Evolutionary conservation across 352 stramenopile genomes (phyloP).

Genomic region (Globisporangium acanthophoron): DNA sequence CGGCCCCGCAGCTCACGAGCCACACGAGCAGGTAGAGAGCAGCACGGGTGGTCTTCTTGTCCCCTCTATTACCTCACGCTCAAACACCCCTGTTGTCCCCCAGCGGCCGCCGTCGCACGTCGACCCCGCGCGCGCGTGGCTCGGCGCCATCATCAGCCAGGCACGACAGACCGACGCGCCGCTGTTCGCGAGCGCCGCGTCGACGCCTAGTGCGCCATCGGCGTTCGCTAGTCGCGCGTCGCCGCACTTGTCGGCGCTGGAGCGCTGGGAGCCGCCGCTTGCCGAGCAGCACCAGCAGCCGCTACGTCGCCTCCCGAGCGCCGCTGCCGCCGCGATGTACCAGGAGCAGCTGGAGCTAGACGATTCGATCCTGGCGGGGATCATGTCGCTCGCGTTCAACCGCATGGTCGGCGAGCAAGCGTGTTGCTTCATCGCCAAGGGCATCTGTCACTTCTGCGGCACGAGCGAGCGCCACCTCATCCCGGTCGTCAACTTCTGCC

Average conservation of each 20-base stretch:
- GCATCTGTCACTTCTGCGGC: slow-evolving; percentile 63
- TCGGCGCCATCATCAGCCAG: slow-evolving; percentile 73
- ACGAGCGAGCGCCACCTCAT: slow-evolving; percentile 37
- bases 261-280: background rate
- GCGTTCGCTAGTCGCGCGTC: background rate
- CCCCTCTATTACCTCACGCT: background rate
- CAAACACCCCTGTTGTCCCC: background rate
- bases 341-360: slow-evolving; percentile 30
- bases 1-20: slow-evolving; percentile 1
- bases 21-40: slow-evolving; percentile 5
- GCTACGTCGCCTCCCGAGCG: background rate
- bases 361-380: slow-evolving; percentile 30
- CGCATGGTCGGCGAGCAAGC: slow-evolving; percentile 49
- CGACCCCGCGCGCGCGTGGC: slow-evolving; percentile 58
- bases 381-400: slow-evolving; percentile 48
- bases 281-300: background rate
- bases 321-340: background rate
- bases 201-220: slow-evolving; percentile 2
- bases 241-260: background rate
- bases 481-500: slow-evolving; percentile 75
- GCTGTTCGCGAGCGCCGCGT: slow-evolving; percentile 1
- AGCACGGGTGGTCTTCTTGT: too few relatives aligned
- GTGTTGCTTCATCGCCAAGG: slow-evolving; percentile 71
- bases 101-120: slow-evolving; percentile 18
- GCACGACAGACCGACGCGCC: slow-evolving; percentile 21